These are phyloP conservation scores for Pseudogymnoascus verrucosus DNA, from an alignment of 2,329 filamentous ascomycete genomes.

Conservation along the genomic window DNA sequence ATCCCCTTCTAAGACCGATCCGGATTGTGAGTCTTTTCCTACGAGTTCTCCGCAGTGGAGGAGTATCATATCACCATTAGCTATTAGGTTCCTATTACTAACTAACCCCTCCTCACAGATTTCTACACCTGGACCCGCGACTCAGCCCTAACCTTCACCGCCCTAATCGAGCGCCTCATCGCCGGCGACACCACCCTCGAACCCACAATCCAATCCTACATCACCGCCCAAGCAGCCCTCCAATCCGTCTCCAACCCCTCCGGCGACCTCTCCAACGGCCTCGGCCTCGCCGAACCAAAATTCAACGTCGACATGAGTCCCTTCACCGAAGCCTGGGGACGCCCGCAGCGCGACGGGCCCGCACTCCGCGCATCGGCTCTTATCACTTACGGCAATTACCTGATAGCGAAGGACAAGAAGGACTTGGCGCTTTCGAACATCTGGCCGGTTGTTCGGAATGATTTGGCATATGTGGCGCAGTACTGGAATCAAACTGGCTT, in stretches of 20 bases:
- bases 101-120: slow-evolving; percentile 38
- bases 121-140: slow-evolving; percentile 76
- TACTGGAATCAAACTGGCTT: slow-evolving; percentile 61
- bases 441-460: slow-evolving; percentile 70
- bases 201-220: slow-evolving; percentile 55
- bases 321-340: slow-evolving; percentile 63
- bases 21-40: slow-evolving; percentile 40
- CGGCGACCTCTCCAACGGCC: slow-evolving; percentile 33
- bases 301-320: slow-evolving; percentile 52
- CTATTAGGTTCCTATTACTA: neutral
- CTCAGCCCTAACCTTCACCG: slow-evolving; percentile 61
- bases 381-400: slow-evolving; percentile 64
- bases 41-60: neutral
- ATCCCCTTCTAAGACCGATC: slow-evolving; percentile 44
- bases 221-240: slow-evolving; percentile 50
- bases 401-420: slow-evolving; percentile 52
- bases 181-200: slow-evolving; percentile 50
- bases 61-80: neutral
- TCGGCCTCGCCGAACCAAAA: slow-evolving; percentile 63
- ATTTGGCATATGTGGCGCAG: slow-evolving; percentile 65
- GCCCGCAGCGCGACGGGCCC: slow-evolving; percentile 73
- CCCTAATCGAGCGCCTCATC: slow-evolving; percentile 48
- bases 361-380: slow-evolving; percentile 67
- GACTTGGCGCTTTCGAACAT: slow-evolving; percentile 41
- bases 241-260: slow-evolving; percentile 48